Evolutionary conservation across 331 rosid species (phyloP).

Genomic region (Pyrus hybrid): DNA sequence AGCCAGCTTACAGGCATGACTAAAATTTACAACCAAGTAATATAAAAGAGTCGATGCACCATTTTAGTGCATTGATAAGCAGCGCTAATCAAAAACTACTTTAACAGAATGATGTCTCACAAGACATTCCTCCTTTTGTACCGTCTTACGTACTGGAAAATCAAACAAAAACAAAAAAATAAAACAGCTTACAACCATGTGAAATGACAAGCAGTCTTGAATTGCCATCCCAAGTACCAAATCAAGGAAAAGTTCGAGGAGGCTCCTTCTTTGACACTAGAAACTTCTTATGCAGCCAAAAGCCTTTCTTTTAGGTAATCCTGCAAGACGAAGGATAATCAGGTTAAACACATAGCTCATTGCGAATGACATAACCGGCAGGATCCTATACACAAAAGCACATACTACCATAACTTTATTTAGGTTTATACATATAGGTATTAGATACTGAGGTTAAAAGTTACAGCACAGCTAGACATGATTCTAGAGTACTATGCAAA

Average conservation of each 20-base stretch:
- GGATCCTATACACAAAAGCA: neutral
- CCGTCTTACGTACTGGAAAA: neutral
- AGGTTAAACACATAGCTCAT: neutral
- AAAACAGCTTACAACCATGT: neutral
- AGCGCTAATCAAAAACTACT: neutral
- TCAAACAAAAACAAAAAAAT: neutral
- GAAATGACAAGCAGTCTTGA: neutral
- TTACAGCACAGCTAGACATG: neutral
- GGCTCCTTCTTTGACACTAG: neutral
- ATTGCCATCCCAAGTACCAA: neutral
- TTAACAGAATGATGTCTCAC: neutral
- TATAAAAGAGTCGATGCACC: neutral
- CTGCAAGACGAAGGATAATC: constrained; percentile 2
- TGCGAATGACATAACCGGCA: neutral
- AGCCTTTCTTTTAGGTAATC: constrained; percentile 3
- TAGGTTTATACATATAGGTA: neutral
- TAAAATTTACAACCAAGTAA: neutral
- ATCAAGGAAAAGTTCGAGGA: neutral
- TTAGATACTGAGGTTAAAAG: neutral
- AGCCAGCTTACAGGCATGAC: neutral
- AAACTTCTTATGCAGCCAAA: neutral
- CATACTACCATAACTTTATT: neutral
- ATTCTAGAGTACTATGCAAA: neutral
- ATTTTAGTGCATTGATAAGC: neutral
- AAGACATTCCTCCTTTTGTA: neutral